Conservation (phyloP, 163 green algal species). For the Chloroidium sp. region DNA sequence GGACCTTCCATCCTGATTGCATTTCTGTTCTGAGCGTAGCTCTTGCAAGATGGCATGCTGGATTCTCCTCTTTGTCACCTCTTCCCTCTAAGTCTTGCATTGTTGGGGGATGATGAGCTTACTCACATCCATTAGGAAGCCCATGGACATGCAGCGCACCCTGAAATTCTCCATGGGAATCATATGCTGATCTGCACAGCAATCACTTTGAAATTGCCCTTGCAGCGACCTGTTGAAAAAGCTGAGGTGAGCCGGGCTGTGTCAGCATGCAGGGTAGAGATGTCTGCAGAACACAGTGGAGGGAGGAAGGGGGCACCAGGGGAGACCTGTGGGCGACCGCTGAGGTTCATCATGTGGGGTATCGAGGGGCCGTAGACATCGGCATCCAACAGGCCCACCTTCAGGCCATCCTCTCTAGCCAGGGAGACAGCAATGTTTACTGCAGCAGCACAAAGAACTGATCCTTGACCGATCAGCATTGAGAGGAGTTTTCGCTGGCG, state of each 20-base stretch:
- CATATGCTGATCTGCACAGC: constrained; percentile 32
- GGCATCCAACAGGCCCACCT: constrained; percentile 85
- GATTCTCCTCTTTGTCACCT: no score
- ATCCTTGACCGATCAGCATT: neutral
- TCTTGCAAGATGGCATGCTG: no score
- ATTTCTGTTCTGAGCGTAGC: constrained; percentile 46
- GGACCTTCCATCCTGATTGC: no score
- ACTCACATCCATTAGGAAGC: constrained; percentile 71
- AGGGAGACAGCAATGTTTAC: constrained; percentile 86
- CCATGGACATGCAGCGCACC: constrained; percentile 84
- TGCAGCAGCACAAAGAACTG: constrained; percentile 23
- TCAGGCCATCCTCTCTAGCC: constrained; percentile 43
- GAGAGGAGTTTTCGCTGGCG: neutral
- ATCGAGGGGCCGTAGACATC: constrained; percentile 90
- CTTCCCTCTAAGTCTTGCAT: no score
- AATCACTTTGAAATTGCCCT: neutral
- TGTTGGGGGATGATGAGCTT: no score
- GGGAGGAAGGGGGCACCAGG: constrained; percentile 22
- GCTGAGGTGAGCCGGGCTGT: no score
- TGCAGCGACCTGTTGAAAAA: no score
- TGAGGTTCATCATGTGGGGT: constrained; percentile 76
- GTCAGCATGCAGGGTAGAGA: no score
- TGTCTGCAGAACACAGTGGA: no score
- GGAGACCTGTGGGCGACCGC: constrained; percentile 49
- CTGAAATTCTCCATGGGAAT: constrained; percentile 65